Percentiles rank a stretch among this genome's conserved stretches.
phyloP scores from a whole-genome alignment of 2,329 filamentous ascomycete genomes.

The Ceratocystis colombiana region DNA sequence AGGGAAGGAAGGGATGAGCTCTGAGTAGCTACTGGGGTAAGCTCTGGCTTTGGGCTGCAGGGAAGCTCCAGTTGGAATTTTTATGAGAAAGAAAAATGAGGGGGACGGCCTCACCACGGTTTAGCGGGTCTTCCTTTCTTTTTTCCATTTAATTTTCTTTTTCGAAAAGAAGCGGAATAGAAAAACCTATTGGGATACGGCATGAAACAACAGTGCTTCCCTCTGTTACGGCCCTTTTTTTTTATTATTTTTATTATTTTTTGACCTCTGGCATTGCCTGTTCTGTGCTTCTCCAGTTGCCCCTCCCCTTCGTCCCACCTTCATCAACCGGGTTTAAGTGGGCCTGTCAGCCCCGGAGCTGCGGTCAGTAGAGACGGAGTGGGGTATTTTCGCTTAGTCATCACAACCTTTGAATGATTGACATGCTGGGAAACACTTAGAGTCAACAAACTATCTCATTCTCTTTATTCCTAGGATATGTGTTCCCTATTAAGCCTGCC shows the following conservation, averaged over 20 bases:
- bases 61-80: not conserved
- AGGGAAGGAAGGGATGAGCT: constrained; percentile 6
- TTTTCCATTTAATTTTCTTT: too few relatives aligned
- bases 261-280: not conserved
- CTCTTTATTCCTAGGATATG: too few relatives aligned
- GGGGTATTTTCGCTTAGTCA: not conserved
- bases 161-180: not conserved
- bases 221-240: not conserved
- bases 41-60: constrained; percentile 13
- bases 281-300: not conserved
- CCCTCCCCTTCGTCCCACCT: constrained; percentile 3
- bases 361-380: not conserved
- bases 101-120: not conserved
- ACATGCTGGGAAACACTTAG: too few relatives aligned
- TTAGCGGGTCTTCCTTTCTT: not conserved
- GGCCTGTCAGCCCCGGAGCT: not conserved
- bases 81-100: constrained; percentile 2
- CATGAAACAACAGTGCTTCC: constrained; percentile 10
- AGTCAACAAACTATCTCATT: too few relatives aligned
- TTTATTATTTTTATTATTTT: not conserved
- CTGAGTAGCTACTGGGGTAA: constrained; percentile 6
- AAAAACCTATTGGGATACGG: not conserved
- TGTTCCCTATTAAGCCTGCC: too few relatives aligned
- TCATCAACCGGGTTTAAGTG: constrained; percentile 14
- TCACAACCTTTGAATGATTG: not conserved